These are phyloP conservation scores for Naegleria gruberi DNA, from an alignment of 208 protist species.

Conservation along the genomic window DNA sequence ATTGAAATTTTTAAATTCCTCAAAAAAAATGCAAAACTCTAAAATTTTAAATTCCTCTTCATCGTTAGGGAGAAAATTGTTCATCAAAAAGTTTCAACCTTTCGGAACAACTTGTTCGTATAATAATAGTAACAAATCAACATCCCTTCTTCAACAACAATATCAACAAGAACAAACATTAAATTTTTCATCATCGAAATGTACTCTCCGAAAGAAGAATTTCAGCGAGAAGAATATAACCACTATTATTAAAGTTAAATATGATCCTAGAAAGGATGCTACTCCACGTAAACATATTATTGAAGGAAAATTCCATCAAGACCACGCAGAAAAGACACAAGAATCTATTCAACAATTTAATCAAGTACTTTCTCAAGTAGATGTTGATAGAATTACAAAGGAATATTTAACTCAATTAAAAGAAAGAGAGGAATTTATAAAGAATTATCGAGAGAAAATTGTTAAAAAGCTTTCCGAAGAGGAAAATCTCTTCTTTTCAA, in stretches of 20 bases:
- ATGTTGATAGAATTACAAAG: background rate
- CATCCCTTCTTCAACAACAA: no score
- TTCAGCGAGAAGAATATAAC: background rate
- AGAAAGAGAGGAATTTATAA: background rate
- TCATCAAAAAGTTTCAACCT: no score
- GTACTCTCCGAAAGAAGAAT: background rate
- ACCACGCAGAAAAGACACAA: background rate
- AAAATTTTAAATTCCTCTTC: no score
- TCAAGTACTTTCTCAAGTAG: background rate
- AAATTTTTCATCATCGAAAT: background rate
- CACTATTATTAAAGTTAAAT: background rate
- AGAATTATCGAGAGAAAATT: no score
- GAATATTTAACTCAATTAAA: background rate
- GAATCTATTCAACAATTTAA: background rate
- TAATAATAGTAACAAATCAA: no score
- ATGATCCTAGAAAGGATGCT: background rate
- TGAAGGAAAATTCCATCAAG: background rate
- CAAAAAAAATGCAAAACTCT: no score
- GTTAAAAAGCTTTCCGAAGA: background rate
- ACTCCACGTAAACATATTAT: background rate
- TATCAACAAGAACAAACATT: no score
- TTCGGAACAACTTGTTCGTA: no score
- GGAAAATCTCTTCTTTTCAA: background rate
- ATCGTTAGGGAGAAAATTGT: no score
- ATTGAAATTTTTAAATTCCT: no score